phyloP scores from a whole-genome alignment of 805 yeast species.

The Pichia sporocuriosa region DNA sequence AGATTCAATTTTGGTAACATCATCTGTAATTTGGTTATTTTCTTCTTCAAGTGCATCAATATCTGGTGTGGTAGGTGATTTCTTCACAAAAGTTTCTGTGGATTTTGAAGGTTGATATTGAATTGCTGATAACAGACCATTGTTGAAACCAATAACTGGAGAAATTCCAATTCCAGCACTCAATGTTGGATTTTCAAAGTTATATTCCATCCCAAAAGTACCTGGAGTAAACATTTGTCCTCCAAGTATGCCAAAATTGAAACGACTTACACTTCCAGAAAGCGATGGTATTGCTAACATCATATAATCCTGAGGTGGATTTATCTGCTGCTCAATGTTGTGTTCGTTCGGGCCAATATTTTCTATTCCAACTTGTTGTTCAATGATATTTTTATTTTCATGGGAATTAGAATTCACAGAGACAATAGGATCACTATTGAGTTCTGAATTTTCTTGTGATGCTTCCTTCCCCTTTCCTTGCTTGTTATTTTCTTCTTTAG shows the following conservation, averaged over 20 bases:
- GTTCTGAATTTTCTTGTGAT: too few relatives aligned
- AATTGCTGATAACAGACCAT: constrained; percentile 12
- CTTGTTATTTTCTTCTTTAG: too few relatives aligned
- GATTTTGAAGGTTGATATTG: constrained; percentile 4
- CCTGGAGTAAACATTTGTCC: constrained; percentile 13
- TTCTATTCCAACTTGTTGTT: neutral
- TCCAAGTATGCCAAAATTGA: constrained; percentile 7
- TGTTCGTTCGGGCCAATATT: neutral
- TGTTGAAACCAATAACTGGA: constrained; percentile 16
- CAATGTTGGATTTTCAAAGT: constrained; percentile 1
- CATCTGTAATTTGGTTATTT: neutral
- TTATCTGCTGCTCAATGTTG: neutral
- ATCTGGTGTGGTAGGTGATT: neutral
- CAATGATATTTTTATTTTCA: neutral
- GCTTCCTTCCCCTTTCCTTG: too few relatives aligned
- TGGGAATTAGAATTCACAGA: too few relatives aligned
- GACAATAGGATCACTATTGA: too few relatives aligned
- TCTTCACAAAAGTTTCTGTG: too few relatives aligned
- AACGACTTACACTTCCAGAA: neutral
- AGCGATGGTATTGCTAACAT: constrained; percentile 5
- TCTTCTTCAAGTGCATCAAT: neutral
- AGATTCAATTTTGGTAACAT: too few relatives aligned
- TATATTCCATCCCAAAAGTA: constrained; percentile 3
- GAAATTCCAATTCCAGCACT: constrained; percentile 8
- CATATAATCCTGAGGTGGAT: constrained; percentile 6